These are phyloP conservation scores for Aquanectria penicillioides DNA, from an alignment of 2,329 filamentous ascomycete species.

Conservation along the genomic window DNA sequence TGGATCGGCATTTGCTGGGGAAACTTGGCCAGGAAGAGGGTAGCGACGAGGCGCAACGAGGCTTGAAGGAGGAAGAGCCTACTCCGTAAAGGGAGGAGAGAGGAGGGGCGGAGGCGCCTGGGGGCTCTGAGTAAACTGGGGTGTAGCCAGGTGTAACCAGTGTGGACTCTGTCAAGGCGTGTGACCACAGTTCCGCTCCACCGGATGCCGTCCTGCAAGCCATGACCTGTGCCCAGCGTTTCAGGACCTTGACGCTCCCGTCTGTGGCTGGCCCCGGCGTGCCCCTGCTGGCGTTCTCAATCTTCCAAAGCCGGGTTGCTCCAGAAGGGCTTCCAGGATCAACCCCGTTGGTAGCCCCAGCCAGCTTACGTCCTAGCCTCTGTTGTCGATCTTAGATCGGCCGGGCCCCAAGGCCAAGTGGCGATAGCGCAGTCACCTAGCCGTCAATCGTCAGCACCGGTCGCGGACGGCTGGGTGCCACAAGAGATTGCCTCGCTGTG, in stretches of 20 bases:
- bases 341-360: constrained; percentile 24
- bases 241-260: constrained; percentile 33
- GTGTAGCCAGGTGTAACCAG: neutral
- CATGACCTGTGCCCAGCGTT: constrained; percentile 33
- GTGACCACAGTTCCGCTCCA: constrained; percentile 26
- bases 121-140: neutral
- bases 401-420: constrained; percentile 26
- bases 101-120: neutral
- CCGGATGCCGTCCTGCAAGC: constrained; percentile 31
- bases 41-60: neutral
- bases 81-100: no score
- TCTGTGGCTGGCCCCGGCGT: constrained; percentile 19
- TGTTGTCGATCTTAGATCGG: constrained; percentile 41
- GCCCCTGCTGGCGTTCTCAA: constrained; percentile 30
- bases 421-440: constrained; percentile 35
- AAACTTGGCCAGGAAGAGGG: constrained; percentile 3
- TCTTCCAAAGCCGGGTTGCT: constrained; percentile 7
- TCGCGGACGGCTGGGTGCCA: constrained; percentile 35
- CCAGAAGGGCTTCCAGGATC: constrained; percentile 18
- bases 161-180: constrained; percentile 8
- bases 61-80: neutral
- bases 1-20: constrained; percentile 14
- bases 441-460: constrained; percentile 40
- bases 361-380: constrained; percentile 24
- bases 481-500: no score